A percentile compares a stretch with the other conserved stretches of the same genome.
These are phyloP conservation scores for Neurospora crassa DNA, from an alignment of 2,329 filamentous ascomycete genomes.

Conservation along the genomic window DNA sequence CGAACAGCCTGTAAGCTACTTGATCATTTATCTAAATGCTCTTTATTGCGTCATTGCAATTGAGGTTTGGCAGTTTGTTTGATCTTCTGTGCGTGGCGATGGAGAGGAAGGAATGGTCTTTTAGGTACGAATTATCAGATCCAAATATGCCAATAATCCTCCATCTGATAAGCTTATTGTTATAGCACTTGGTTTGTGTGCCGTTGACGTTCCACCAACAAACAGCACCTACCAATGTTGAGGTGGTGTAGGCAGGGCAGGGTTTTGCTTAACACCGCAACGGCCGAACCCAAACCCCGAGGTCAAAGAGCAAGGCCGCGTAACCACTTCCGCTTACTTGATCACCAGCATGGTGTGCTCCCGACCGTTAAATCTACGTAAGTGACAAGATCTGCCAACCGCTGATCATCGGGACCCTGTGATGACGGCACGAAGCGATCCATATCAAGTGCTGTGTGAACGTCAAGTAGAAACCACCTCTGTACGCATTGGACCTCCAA, in stretches of 20 bases:
- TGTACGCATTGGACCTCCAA: neutral
- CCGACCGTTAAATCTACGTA: neutral
- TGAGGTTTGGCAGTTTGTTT: neutral
- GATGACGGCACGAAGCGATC: neutral
- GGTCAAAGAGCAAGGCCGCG: neutral
- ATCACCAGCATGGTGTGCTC: neutral
- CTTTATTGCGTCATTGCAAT: neutral
- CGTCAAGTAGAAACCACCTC: neutral
- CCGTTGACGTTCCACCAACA: too few species aligned
- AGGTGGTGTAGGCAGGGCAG: neutral
- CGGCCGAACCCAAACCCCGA: neutral
- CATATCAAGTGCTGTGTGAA: neutral
- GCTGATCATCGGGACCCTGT: neutral
- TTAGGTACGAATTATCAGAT: constrained; percentile 1
- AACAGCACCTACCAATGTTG: too few species aligned
- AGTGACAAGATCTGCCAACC: neutral
- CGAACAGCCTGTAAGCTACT: neutral
- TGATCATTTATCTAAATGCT: neutral
- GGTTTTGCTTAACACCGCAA: neutral
- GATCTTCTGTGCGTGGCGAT: neutral
- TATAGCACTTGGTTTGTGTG: neutral
- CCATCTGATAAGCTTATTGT: neutral
- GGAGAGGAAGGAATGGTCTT: neutral
- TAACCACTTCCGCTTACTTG: neutral
- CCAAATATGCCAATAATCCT: neutral